Percentiles rank a stretch among this genome's conserved stretches.
Conservation (phyloP, 1,284 basidiomycete species). For the Trichosporon coremiiforme region DNA sequence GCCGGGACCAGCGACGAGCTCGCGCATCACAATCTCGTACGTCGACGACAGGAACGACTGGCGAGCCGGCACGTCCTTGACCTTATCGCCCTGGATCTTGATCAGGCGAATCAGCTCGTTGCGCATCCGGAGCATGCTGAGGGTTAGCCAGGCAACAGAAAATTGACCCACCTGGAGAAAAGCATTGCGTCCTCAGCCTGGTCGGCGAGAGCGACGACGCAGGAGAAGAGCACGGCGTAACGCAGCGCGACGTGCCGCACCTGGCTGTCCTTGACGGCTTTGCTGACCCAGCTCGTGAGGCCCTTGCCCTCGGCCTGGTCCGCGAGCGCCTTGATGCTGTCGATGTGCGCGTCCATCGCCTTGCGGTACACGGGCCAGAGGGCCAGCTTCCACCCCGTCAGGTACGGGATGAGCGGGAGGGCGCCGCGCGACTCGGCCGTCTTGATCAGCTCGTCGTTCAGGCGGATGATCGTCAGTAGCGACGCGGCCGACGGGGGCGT, state of each 20-base stretch:
- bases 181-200: slow-evolving; percentile 91
- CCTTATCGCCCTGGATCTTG: slow-evolving; percentile 68
- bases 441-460: slow-evolving; percentile 73
- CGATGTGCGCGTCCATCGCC: slow-evolving; percentile 77
- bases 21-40: slow-evolving; percentile 75
- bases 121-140: slow-evolving; percentile 76
- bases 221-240: slow-evolving; percentile 77
- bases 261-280: slow-evolving; percentile 67
- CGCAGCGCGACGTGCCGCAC: slow-evolving; percentile 65
- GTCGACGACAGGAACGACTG: slow-evolving; percentile 71
- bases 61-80: slow-evolving; percentile 62
- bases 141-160: background rate
- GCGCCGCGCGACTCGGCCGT: slow-evolving; percentile 75
- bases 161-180: slow-evolving; percentile 71
- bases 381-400: slow-evolving; percentile 74
- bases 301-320: slow-evolving; percentile 64
- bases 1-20: slow-evolving; percentile 62
- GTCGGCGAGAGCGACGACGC: slow-evolving; percentile 73
- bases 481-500: slow-evolving; percentile 68
- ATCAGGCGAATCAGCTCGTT: slow-evolving; percentile 80
- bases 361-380: slow-evolving; percentile 92
- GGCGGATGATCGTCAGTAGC: slow-evolving; percentile 81
- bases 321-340: slow-evolving; percentile 75
- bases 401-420: slow-evolving; percentile 73
- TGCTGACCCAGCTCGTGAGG: slow-evolving; percentile 59